phyloP scores from a whole-genome alignment of 257 asterid species.

The Fraxinus americana region DNA sequence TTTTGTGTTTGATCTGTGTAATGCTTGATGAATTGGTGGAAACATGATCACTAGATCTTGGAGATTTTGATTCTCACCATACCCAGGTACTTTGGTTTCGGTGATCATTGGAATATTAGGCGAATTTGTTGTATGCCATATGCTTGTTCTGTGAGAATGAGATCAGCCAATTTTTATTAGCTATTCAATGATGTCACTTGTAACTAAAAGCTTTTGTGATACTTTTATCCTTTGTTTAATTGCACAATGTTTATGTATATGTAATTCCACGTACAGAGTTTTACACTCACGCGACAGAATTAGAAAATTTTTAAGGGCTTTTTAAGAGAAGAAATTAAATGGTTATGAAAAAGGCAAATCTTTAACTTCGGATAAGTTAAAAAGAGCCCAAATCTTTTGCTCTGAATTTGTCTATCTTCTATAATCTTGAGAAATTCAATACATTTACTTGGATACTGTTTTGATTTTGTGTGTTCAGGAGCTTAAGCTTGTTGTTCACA shows the following conservation, averaged over 20 bases:
- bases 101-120: slow-evolving; percentile 4
- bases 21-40: slow-evolving; percentile 11
- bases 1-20: background rate
- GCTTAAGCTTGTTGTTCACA: slow-evolving; percentile 62
- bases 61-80: background rate
- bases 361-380: background rate
- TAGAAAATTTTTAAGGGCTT: background rate
- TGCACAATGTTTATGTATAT: background rate
- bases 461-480: slow-evolving; percentile 50
- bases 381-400: slow-evolving; percentile 6
- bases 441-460: slow-evolving; percentile 16
- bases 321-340: background rate
- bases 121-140: background rate
- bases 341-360: background rate
- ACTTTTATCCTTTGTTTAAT: background rate
- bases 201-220: background rate
- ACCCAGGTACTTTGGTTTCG: background rate
- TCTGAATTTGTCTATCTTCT: slow-evolving; percentile 2
- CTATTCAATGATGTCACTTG: slow-evolving; percentile 18
- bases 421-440: slow-evolving; percentile 5
- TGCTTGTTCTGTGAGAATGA: slow-evolving; percentile 4
- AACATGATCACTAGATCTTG: slow-evolving; percentile 5
- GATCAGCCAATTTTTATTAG: slow-evolving; percentile 10
- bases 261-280: background rate
- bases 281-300: background rate